These are phyloP conservation scores for Setomelanomma holmii DNA, from an alignment of 2,329 filamentous ascomycete genomes.

Conservation along the genomic window DNA sequence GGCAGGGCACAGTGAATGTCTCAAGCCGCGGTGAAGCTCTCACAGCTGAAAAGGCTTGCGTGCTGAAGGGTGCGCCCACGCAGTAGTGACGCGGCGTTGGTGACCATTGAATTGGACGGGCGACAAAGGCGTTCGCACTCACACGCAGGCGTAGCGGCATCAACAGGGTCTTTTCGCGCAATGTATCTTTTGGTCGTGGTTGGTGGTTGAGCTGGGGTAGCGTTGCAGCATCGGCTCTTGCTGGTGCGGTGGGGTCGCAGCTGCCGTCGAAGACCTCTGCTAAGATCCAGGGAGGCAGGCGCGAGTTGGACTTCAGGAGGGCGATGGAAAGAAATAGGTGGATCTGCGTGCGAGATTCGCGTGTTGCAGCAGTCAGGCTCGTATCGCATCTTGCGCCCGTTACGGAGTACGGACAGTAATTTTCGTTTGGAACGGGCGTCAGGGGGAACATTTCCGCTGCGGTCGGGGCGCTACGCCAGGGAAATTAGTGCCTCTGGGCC, in stretches of 20 bases:
- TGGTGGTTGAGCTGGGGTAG: neutral
- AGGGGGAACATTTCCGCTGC: neutral
- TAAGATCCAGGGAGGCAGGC: neutral
- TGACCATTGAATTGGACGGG: constrained; percentile 4
- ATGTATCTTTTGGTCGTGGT: neutral
- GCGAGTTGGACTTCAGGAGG: neutral
- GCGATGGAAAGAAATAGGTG: too few relatives aligned
- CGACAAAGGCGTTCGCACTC: constrained; percentile 12
- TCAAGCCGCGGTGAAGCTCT: constrained; percentile 31
- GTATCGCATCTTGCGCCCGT: neutral
- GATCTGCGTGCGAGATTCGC: neutral
- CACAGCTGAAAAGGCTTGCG: constrained; percentile 30
- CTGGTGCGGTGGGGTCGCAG: neutral
- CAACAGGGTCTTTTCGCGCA: constrained; percentile 12
- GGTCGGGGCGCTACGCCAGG: neutral
- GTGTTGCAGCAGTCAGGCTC: neutral
- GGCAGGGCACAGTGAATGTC: constrained; percentile 45
- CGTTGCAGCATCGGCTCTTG: neutral
- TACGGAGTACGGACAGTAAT: neutral
- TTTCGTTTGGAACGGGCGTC: neutral
- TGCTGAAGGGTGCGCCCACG: neutral
- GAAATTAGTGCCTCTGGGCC: neutral
- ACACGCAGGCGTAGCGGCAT: constrained; percentile 21
- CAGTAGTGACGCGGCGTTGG: neutral
- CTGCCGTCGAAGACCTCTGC: neutral